Conservation (phyloP, 352 stramenopile genomes). For the Halophytophthora polymorphica region DNA sequence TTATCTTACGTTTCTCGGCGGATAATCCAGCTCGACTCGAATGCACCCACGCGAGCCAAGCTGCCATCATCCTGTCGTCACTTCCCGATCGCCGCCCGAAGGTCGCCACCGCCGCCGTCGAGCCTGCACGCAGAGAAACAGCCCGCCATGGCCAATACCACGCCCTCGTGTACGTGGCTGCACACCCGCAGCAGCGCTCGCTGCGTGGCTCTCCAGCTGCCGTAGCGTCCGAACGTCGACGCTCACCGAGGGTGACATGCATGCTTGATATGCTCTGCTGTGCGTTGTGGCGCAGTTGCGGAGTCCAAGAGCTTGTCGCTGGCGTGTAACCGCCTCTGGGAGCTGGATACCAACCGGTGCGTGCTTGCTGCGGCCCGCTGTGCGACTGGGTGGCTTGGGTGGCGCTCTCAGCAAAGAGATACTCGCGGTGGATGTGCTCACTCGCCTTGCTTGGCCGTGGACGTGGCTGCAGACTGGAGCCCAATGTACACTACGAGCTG, state of each 20-base stretch:
- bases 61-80: too few species aligned
- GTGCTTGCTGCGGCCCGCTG: background rate
- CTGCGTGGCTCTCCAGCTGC: too few species aligned
- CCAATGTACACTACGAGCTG: slow-evolving; percentile 90
- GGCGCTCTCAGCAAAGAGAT: too few species aligned
- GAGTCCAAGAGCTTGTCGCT: slow-evolving; percentile 65
- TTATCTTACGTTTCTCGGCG: too few species aligned
- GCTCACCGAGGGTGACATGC: background rate
- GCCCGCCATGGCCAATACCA: slow-evolving; percentile 36
- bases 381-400: background rate
- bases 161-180: slow-evolving; percentile 41
- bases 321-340: slow-evolving; percentile 90
- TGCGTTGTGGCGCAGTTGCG: slow-evolving; percentile 22
- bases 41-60: too few species aligned
- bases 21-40: too few species aligned
- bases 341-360: slow-evolving; percentile 88
- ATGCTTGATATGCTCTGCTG: too few species aligned
- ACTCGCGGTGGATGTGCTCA: background rate
- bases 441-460: background rate
- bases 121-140: too few species aligned
- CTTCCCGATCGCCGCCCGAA: too few species aligned
- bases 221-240: slow-evolving; percentile 1
- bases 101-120: too few species aligned
- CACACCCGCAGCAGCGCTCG: too few species aligned
- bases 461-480: slow-evolving; percentile 53